A percentile compares a stretch with the other conserved stretches of the same genome.
phyloP scores from a whole-genome alignment of 208 protist species.

The Wallacemonas sp. region DNA sequence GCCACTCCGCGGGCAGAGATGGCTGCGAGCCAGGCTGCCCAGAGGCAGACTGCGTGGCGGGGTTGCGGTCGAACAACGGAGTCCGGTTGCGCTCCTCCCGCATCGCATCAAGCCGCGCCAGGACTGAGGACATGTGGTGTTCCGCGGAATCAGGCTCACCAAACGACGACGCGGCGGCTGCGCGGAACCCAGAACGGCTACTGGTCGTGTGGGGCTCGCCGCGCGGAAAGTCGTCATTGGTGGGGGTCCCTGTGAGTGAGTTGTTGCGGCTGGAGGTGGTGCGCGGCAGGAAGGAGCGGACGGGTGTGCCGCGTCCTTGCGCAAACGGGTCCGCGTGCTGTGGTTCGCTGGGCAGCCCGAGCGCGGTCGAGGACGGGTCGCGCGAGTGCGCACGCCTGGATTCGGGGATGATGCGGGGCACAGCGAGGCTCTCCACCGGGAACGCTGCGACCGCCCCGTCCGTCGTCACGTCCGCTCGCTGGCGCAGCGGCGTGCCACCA shows the following conservation, averaged over 20 bases:
- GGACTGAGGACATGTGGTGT: neutral
- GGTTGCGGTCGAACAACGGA: neutral
- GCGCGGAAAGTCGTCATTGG: too few species aligned
- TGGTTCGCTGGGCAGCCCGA: slow-evolving; percentile 8
- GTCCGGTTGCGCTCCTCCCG: slow-evolving; percentile 8
- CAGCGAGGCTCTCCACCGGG: neutral
- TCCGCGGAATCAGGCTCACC: slow-evolving; percentile 2
- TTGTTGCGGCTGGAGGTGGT: neutral
- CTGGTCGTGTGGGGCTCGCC: neutral
- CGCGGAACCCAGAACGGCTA: too few species aligned
- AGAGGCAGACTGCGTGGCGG: neutral
- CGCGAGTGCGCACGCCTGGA: slow-evolving; percentile 9
- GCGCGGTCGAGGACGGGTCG: slow-evolving; percentile 6
- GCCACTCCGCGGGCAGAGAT: slow-evolving; percentile 3
- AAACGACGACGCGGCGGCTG: too few species aligned
- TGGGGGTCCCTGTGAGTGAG: neutral
- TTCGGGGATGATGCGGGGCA: slow-evolving; percentile 11
- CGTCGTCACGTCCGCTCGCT: neutral
- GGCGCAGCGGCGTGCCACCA: slow-evolving; percentile 1
- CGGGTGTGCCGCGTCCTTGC: slow-evolving; percentile 9
- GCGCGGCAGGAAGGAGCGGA: slow-evolving; percentile 16
- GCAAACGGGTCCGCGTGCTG: slow-evolving; percentile 9
- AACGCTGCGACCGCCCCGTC: neutral
- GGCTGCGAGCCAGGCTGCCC: neutral
- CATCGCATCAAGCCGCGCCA: slow-evolving; percentile 10